Percentiles rank a stretch among this genome's conserved stretches.
These are phyloP conservation scores for Cyberlindnera samutprakarnensis DNA, from an alignment of 805 yeast species.

Conservation along the genomic window DNA sequence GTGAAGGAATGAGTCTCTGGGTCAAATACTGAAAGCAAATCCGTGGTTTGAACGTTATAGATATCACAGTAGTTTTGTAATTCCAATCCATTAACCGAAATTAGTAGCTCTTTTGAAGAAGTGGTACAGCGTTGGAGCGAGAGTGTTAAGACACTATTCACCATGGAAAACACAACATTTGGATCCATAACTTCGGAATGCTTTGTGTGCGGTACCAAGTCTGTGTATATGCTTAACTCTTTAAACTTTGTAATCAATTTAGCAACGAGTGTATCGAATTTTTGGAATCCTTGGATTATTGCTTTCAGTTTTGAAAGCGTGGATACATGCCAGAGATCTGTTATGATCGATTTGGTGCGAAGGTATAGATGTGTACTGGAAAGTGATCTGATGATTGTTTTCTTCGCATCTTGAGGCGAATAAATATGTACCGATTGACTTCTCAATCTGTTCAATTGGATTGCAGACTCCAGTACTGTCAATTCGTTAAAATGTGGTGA, in stretches of 20 bases:
- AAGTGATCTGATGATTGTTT: not conserved
- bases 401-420: not conserved
- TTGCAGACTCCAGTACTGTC: not conserved
- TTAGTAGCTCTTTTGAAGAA: conserved; percentile 21
- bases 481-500: not conserved
- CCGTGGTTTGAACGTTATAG: conserved; percentile 29
- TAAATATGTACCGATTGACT: not conserved
- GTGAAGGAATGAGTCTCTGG: conserved; percentile 5
- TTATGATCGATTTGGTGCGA: conserved; percentile 2
- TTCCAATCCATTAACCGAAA: conserved; percentile 25
- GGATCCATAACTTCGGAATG: conserved; percentile 1
- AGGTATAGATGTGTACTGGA: not conserved
- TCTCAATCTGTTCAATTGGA: not conserved
- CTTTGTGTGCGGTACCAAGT: conserved; percentile 7
- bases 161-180: conserved; percentile 9
- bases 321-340: conserved; percentile 8
- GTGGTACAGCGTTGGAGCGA: conserved; percentile 23
- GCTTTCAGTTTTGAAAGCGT: conserved; percentile 11
- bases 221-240: conserved; percentile 22
- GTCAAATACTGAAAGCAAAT: conserved; percentile 23
- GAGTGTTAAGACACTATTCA: conserved; percentile 27
- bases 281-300: conserved; percentile 17
- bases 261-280: conserved; percentile 21
- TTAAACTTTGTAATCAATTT: conserved; percentile 23
- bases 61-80: conserved; percentile 36